Base-by-base conservation (phyloP, 805 yeast species). In the Candida ulmi region DNA sequence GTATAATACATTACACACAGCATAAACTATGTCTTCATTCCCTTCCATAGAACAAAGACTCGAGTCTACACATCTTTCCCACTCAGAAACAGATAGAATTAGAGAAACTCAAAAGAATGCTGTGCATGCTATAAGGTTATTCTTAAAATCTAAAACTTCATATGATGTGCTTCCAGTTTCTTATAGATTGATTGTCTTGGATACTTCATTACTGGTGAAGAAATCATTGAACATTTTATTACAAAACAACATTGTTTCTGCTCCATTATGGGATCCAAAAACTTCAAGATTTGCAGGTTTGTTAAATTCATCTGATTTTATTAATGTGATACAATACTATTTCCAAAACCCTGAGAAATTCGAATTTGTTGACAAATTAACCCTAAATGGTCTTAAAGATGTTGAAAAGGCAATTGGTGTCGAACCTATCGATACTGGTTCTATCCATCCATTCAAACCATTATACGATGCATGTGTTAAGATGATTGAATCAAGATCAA, bases 101-200 rank as follows among this genome's bases (percentile, higher is more conserved):
- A 45, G 30, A 26, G 40, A 37, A 7, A 46, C 32, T 16, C 96
- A 88, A 57, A 70, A 69, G 44, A 63, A 74, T n/a, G 95, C 93
- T 0, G 73, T 88, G 42, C 77, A 78, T 49, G 88, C 95, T 16
- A 93, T 93, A 44, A 69, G 97, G 35, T 66, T 78, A 25, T 93
- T 93, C 54, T 67, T 93, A 32, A 83, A 87, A 55, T 80, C 93
- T 36, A 91, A 91, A 59, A 90, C 96, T 0, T 88, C 97, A 1
- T 93, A 93, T 60, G 99, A 93, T 55, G 99, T 93, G 17, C 71
- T 93, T 31, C 99, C 99, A 2, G 98, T 93, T 27, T 83, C 95
- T 17, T 93, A 91, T 61, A 72, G 97, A 51, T 72, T 93, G 54
- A 84, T 93, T 40, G 98, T 93, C 35, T 76, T 93, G 52, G 99